Percentiles rank a stretch among this genome's conserved stretches.
phyloP scores from a whole-genome alignment of 805 yeast genomes.

The Monosporozyma yasuniensis region DNA sequence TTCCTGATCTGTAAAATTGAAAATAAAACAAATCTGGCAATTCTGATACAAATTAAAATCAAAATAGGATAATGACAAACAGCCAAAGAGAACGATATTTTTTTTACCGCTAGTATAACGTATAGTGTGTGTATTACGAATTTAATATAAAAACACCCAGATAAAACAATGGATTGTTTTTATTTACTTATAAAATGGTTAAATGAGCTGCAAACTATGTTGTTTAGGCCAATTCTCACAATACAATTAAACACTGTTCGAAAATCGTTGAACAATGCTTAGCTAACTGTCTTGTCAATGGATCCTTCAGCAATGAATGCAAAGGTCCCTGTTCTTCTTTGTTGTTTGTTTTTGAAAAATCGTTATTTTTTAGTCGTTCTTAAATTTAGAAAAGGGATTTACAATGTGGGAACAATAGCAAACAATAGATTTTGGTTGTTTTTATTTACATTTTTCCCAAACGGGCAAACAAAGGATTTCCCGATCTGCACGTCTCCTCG shows the following conservation, averaged over 20 bases:
- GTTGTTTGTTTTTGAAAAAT: background rate
- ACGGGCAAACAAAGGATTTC: background rate
- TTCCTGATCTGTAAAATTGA: slow-evolving; percentile 2
- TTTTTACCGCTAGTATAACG: background rate
- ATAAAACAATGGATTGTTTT: background rate
- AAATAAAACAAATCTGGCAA: slow-evolving; percentile 1
- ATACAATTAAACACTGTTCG: background rate
- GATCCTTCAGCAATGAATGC: background rate
- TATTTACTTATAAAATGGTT: background rate
- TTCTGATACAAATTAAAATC: background rate
- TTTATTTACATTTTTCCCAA: background rate
- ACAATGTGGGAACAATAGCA: background rate
- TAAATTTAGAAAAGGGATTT: background rate
- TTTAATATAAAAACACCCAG: background rate
- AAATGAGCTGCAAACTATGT: background rate
- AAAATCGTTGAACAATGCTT: background rate
- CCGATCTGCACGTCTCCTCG: background rate
- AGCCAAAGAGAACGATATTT: background rate
- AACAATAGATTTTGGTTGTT: background rate
- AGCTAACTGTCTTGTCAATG: background rate
- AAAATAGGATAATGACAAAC: background rate
- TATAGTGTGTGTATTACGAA: too few species aligned
- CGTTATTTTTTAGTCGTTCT: background rate
- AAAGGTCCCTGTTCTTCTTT: background rate
- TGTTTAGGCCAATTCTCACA: background rate